Percentiles rank a stretch among this genome's conserved stretches.
These are phyloP conservation scores for Sugiyamaella marilandica DNA, from an alignment of 805 yeast genomes.

Conservation along the genomic window DNA sequence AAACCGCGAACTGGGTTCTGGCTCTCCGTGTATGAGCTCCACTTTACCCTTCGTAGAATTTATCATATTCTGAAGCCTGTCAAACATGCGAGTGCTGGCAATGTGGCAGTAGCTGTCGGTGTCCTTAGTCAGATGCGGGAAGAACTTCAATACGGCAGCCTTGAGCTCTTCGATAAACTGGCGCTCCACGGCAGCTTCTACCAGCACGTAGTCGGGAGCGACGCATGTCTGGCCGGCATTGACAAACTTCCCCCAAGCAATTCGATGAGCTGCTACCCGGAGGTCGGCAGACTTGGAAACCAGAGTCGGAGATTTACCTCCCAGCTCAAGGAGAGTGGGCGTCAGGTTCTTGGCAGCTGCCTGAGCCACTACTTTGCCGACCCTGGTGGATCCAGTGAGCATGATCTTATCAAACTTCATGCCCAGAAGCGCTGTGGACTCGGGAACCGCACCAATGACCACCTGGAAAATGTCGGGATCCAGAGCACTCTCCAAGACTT, in stretches of 20 bases:
- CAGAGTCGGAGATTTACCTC: conserved; percentile 88
- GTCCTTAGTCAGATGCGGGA: conserved; percentile 23
- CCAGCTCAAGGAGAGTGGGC: conserved; percentile 77
- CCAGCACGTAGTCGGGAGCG: conserved; percentile 77
- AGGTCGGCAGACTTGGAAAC: conserved; percentile 47
- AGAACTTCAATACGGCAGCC: conserved; percentile 43
- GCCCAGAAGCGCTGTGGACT: conserved; percentile 54
- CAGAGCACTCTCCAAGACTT: conserved; percentile 47
- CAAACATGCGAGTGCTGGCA: conserved; percentile 48
- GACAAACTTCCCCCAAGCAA: conserved; percentile 70
- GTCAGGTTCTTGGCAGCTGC: conserved; percentile 84
- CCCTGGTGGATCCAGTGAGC: conserved; percentile 75
- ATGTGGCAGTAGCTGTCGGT: conserved; percentile 53
- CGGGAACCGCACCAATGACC: conserved; percentile 69
- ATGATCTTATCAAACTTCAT: conserved; percentile 75
- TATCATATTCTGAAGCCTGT: conserved; percentile 25
- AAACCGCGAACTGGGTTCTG: conserved; percentile 29
- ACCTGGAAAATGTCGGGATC: conserved; percentile 53
- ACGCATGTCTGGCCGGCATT: conserved; percentile 92
- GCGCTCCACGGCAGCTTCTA: conserved; percentile 54
- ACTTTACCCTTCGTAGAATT: conserved; percentile 47
- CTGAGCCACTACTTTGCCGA: conserved; percentile 70
- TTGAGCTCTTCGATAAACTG: conserved; percentile 44
- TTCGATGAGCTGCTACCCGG: conserved; percentile 48
- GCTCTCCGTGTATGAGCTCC: conserved; percentile 38